phyloP scores from a whole-genome alignment of 352 stramenopile genomes.

The Phytophthora palmivora region DNA sequence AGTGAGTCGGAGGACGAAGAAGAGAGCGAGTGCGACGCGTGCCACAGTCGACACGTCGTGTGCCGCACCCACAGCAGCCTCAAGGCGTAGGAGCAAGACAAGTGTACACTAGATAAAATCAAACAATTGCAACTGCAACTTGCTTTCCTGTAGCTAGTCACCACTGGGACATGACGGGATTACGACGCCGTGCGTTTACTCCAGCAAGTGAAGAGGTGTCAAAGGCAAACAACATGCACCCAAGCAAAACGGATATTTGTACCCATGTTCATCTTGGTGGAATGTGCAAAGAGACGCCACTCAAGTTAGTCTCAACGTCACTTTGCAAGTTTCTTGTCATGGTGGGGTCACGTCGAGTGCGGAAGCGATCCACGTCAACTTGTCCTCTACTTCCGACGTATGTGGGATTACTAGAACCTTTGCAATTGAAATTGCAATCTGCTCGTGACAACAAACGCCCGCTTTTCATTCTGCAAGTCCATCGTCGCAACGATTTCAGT shows the following conservation, averaged over 20 bases:
- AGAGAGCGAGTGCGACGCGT: slow-evolving; percentile 38
- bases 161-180: slow-evolving; percentile 3
- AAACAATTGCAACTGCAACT: no score
- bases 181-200: neutral
- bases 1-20: slow-evolving; percentile 32
- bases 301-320: neutral
- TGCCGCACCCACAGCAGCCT: slow-evolving; percentile 35
- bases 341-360: slow-evolving; percentile 27
- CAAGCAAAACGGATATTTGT: slow-evolving; percentile 19
- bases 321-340: slow-evolving; percentile 14
- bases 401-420: slow-evolving; percentile 32
- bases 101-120: no score
- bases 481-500: slow-evolving; percentile 13
- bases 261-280: slow-evolving; percentile 10
- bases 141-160: slow-evolving; percentile 1
- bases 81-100: slow-evolving; percentile 16
- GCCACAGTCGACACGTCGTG: slow-evolving; percentile 40
- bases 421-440: slow-evolving; percentile 30
- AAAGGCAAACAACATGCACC: no score
- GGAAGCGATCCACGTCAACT: slow-evolving; percentile 17
- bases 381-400: slow-evolving; percentile 30
- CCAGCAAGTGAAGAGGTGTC: no score
- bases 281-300: slow-evolving; percentile 1
- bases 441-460: slow-evolving; percentile 10
- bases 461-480: slow-evolving; percentile 34